Evolutionary conservation across 1,139 yeast genomes (phyloP), one percentile per base, ranked within the genome.

Genomic region (Hanseniaspora uvarum): DNA sequence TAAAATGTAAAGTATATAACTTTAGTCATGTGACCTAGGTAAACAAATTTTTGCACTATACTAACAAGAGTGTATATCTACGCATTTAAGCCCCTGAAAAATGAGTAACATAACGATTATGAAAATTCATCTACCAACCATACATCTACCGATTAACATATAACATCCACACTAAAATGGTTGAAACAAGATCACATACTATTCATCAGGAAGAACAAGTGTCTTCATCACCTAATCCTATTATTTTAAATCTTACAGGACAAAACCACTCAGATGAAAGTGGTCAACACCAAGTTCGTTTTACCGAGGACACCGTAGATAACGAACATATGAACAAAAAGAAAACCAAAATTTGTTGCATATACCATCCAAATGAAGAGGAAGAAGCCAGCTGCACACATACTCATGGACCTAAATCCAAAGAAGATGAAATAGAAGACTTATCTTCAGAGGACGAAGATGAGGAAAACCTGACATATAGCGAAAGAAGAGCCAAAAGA

Each of bases 271-370:
- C 14, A 7, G 41, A 24, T 39, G 50, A 38, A 21, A 37, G 31
- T 46, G 47, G 56, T 30, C 64, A 66, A 54, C 75, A 80, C 3
- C 74, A 75, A 44, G 96, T 89, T 0, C 73, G 81, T 56, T 89
- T 96, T 96, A 75, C 81, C 5, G 86, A 83, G 45, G 95, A 82
- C 51, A 92, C 87, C 4, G 74, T 89, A 5, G 97, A 89, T 68
- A 89, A 89, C 64, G 98, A 89, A 68, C 71, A 84, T 65, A 73
- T 92, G 84, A 78, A 83, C 63, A 85, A 79, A 71, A 89, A 89
- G 70, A 88, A 87, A 66, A 79, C 95, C 19, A 92, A 89, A 68
- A 83, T 89, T n/a, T 92, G 98, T 65, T 89, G 98, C 61, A 89
- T 92, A 23, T 92, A 83, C 70, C 95, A 87, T 63, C 95, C 95